Evolutionary conservation across 495 filamentous ascomycete species (phyloP).

Genomic region (Penicillium desertorum): DNA sequence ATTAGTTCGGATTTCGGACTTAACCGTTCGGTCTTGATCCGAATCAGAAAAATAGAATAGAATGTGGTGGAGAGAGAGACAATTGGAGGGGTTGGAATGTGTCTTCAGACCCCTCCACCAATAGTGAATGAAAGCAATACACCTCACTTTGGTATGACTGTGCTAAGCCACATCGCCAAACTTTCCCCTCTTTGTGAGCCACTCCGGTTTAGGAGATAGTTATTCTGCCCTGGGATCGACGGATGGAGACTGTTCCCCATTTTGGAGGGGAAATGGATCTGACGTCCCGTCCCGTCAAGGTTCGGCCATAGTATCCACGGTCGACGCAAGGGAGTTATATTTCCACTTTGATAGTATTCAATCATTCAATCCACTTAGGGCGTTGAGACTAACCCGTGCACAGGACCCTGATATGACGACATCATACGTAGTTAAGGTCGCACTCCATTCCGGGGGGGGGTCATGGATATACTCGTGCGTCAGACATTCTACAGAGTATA

Average conservation of each 20-base stretch:
- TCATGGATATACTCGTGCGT: conserved; percentile 10
- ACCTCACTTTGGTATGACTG: conserved; percentile 12
- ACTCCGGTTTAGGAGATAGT: conserved; percentile 2
- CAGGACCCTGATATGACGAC: conserved; percentile 26
- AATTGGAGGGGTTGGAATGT: conserved; percentile 31
- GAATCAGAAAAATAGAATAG: conserved; percentile 17
- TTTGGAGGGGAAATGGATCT: conserved; percentile 22
- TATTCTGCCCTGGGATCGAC: background rate
- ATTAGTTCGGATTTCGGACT: background rate
- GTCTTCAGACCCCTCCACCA: conserved; percentile 24
- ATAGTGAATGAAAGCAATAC: conserved; percentile 14
- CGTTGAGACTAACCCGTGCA: conserved; percentile 6
- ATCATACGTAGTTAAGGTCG: conserved; percentile 15
- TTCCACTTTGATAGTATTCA: background rate
- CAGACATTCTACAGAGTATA: conserved; percentile 21
- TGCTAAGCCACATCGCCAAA: conserved; percentile 29
- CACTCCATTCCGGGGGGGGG: conserved; percentile 13
- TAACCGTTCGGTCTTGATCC: background rate
- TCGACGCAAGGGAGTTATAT: conserved; percentile 39
- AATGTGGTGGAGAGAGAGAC: conserved; percentile 26
- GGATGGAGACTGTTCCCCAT: conserved; percentile 9
- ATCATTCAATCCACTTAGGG: background rate
- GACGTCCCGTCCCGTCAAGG: conserved; percentile 51
- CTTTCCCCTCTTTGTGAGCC: conserved; percentile 22
- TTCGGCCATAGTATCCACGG: conserved; percentile 42